Evolutionary conservation across 148 eudicot species (phyloP).

Genomic region (Camellia granthamiana): DNA sequence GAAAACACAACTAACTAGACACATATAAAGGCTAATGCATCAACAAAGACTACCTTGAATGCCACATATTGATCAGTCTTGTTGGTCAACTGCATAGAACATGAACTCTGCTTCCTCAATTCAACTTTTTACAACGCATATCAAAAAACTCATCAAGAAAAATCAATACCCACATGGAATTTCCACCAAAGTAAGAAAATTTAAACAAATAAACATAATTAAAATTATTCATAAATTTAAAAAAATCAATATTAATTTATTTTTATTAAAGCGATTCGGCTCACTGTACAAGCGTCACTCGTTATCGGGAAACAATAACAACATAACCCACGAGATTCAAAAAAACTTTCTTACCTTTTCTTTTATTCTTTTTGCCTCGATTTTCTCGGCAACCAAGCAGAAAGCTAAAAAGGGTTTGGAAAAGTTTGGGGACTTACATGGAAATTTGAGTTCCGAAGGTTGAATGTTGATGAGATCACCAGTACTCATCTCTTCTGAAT

Average conservation of each 20-base stretch:
- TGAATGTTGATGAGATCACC: conserved; percentile 63
- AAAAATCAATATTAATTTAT: background rate
- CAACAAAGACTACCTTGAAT: conserved; percentile 54
- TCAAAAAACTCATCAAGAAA: conserved; percentile 25
- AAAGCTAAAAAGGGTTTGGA: background rate
- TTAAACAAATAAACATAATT: background rate
- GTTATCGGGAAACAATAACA: background rate
- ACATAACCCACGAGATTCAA: background rate
- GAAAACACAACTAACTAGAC: conserved; percentile 7
- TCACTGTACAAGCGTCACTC: background rate
- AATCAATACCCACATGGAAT: conserved; percentile 20
- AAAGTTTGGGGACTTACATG: conserved; percentile 40
- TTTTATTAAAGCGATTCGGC: background rate
- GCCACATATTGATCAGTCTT: conserved; percentile 57
- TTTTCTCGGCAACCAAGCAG: conserved; percentile 6
- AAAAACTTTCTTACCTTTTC: background rate
- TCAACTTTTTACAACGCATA: conserved; percentile 39
- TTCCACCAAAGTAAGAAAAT: background rate
- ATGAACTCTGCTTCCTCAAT: conserved; percentile 62
- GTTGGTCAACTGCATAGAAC: conserved; percentile 57
- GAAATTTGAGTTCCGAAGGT: conserved; percentile 66
- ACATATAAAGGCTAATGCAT: background rate
- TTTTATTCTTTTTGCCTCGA: background rate
- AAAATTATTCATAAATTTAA: background rate
- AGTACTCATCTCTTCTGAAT: conserved; percentile 41